phyloP scores from a whole-genome alignment of 2,329 filamentous ascomycete genomes.

The Colletotrichum lupini region DNA sequence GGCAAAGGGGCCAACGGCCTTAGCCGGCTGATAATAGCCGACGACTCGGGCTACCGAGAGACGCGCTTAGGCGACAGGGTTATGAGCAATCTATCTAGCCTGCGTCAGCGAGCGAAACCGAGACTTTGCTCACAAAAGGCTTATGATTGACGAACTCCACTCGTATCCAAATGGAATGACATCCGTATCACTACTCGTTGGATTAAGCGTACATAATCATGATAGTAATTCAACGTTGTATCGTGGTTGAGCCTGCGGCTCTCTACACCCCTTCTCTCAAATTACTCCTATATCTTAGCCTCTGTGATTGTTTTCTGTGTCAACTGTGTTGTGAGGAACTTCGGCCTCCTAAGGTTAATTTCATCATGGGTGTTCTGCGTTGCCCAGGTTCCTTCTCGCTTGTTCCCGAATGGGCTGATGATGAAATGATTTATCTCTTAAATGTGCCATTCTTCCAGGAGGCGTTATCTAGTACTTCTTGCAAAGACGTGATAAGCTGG shows the following conservation, averaged over 20 bases:
- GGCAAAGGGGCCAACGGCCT: neutral
- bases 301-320: neutral
- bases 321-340: neutral
- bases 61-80: neutral
- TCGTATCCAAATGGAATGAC: constrained; percentile 4
- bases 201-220: constrained; percentile 11
- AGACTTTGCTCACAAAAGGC: neutral
- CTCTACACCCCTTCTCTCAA: neutral
- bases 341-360: no score
- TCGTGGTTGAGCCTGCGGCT: neutral
- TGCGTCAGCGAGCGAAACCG: neutral
- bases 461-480: no score
- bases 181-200: constrained; percentile 11
- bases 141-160: constrained; percentile 30
- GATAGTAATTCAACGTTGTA: constrained; percentile 19
- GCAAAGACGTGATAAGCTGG: no score
- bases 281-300: neutral
- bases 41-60: neutral
- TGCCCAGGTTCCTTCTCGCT: no score
- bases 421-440: no score
- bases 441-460: no score
- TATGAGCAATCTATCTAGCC: neutral
- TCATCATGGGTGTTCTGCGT: no score
- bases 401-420: no score
- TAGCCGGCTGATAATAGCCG: neutral